Evolutionary conservation across 805 yeast species (phyloP), one percentile per base, ranked within the genome.

Genomic region (Yamadazyma paraphyllophila): DNA sequence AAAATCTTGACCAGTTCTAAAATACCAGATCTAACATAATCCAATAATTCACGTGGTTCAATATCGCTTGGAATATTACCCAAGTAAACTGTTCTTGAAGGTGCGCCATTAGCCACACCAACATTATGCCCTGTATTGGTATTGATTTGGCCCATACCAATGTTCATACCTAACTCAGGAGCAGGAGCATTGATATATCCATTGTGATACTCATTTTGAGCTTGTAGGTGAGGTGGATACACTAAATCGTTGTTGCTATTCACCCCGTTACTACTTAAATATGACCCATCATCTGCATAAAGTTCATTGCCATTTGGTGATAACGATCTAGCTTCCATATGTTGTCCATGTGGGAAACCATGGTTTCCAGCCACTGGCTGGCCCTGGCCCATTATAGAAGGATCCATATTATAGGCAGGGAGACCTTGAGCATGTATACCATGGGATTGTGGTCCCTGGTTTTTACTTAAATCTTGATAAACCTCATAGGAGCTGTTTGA

Each of bases 21-120:
- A 24, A 88, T 82, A 27, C 97, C 98, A 27, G 95, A 84, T 55
- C 96, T 80, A 26, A 91, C 96, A 63, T 89, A 95, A 61, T 91
- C 91, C 58, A 92, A 74, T 41, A 94, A 67, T 58, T 88, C 96
- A 56, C 85, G 82, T 4, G 92, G 81, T 14, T 90, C 80, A 47
- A 90, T 76, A 49, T 84, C 86, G n/a, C 76, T 66, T 1, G 98
- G 97, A 32, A 92, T 77, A 60, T 88, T 89, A 12, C 97, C 97
- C 57, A 92, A 71, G 60, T 89, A 88, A 8, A 92, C 96, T 0
- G 97, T 89, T 62, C 97, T 80, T 15, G 90, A 83, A 32, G 86
- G 86, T 2, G 85, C 84, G 30, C 58, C 66, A 16, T n/a, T 42
- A 17, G n/a, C 25, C 3, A 41, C 25, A 37, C 34, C 47, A 14